Evolutionary conservation across 2,329 filamentous ascomycete genomes (phyloP), one percentile per base, ranked within the genome.

Genomic region (Didymella keratinophila): DNA sequence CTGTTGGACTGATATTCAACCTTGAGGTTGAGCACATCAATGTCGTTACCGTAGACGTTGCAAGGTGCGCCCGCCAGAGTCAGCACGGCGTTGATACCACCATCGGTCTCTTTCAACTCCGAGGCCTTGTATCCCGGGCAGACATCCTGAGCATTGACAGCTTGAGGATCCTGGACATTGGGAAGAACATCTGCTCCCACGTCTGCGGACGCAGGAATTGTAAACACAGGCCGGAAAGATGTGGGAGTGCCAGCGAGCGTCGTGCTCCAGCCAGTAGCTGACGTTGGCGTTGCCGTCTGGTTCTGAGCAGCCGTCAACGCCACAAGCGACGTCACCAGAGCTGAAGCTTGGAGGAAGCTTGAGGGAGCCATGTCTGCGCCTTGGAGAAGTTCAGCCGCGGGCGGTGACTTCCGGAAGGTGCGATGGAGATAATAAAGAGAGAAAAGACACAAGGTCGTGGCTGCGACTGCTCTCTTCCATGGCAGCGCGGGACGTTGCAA

Each of bases 1-100:
- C 91, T 85, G 16, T 78, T 76, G 5, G 85, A 82, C 71, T 91
- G 87, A 64, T 88, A 89, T 68, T 88, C 85, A 12, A 95, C 88
- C 3, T 86, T 83, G 30, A 96, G 78, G 34, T 82, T 83, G 47
- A 96, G 79, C 4, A 83, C 79, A 23, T 87, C 82, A 27, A 96
- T 79, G 71, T 96, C 92, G 8, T 83, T 89, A 0, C 92, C 92
- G 63, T 94, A 96, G 21, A 87, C 84, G 74, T 94, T 90, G 79
- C 92, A 87, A 28, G 84, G 72, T 21, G 78, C 64, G 3, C 85
- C 86, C 36, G 83, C 84, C 52, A 87, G 71, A 0, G 67, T 77
- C 65, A 87, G 68, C 4, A 76, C 80, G 8, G 85, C 86, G 2
- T 78, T 82, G 50, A 87, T 77, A 3, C 84, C 84, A 58, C 74